Evolutionary conservation across 2,329 filamentous ascomycete genomes (phyloP), one percentile per base, ranked within the genome.

Genomic region (Parastagonospora avenae): DNA sequence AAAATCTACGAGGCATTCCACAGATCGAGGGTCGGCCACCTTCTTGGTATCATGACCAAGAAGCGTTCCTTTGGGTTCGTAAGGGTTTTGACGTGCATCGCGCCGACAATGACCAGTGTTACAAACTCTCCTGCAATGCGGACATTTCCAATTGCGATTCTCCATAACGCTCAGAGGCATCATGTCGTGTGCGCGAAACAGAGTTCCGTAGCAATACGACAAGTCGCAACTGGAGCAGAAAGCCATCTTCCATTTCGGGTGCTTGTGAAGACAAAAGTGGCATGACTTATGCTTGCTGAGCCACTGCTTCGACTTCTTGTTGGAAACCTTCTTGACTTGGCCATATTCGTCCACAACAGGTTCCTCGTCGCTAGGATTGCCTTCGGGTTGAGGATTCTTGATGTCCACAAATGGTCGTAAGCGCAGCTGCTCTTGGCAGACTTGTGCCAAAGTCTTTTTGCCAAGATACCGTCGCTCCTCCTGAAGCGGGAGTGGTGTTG

Each of bases 1-100:
- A 73, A 97, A 97, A 69, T 97, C 92, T 8, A 97, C 91, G 16
- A 97, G 81, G 19, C 86, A 88, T 72, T 97, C 93, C 5, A 96
- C 86, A 65, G 92, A 97, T 53, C 94, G 86, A 44, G 90, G 88
- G 74, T 99, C 94, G 2, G 94, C 93, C 42, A 97, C 87, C 30
- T 89, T 88, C 46, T 86, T 89, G 0, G 94, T 99, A 61, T 97
- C 92, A 64, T 97, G 92, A 0, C 94, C 94, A 2, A 97, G 82
- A 1, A 93, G 79, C 0, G 92, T 96, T 50, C 89, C 91, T 64
- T 91, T 94, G 0, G 94, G 94, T 44, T 89, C 85, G 66, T 96
- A 96, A 0, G 92, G 90, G 4, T 80, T 81, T 63, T 89, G 89
- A n/a, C 82, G 85, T 8, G 79, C 77, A 52, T 84, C 80, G 36